These are phyloP conservation scores for Paramecium sonneborni DNA, from an alignment of 73 alveolate genomes.

Conservation along the genomic window DNA sequence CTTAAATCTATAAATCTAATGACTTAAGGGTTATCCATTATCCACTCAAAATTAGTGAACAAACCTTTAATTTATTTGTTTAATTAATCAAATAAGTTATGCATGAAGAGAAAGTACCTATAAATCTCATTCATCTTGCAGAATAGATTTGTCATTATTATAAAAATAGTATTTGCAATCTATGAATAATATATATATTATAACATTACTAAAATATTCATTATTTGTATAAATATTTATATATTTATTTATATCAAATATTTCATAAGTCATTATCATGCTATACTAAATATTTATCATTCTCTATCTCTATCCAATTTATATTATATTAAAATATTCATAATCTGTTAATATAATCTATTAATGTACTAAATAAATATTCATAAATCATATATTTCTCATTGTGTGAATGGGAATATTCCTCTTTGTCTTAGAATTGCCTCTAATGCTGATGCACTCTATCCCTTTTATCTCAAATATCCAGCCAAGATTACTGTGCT, in stretches of 20 bases:
- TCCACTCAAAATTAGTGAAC: not conserved
- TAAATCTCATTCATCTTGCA: not conserved
- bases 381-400: not conserved
- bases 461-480: conserved; percentile 52
- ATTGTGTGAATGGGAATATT: not conserved
- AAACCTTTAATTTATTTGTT: not conserved
- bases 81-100: not conserved
- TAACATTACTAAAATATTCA: no score
- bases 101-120: not conserved
- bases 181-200: no score
- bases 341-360: not conserved
- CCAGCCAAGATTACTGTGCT: conserved; percentile 37
- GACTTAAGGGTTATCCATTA: conserved; percentile 37
- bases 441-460: conserved; percentile 30
- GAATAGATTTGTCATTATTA: not conserved
- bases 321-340: no score
- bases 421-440: not conserved
- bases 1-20: not conserved
- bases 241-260: no score
- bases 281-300: no score
- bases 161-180: not conserved
- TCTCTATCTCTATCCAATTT: no score
- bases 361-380: not conserved
- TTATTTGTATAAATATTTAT: no score
- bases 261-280: no score